Evolutionary conservation across 192 early-diverging fungal genomes (phyloP).

Genomic region (Jimgerdemannia flammicorona): DNA sequence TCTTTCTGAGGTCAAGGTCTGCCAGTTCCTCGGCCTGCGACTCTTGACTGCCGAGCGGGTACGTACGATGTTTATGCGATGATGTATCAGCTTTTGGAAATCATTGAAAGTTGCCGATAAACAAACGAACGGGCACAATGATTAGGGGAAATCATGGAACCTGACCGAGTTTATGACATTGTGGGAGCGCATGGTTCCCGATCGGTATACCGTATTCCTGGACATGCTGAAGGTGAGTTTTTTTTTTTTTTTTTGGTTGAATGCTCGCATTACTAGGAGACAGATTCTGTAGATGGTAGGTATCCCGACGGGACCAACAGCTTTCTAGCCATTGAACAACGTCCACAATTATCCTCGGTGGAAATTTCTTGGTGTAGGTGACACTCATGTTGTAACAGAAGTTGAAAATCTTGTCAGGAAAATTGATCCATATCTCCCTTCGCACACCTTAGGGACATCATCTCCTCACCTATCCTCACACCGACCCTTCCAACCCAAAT

Average conservation of each 20-base stretch:
- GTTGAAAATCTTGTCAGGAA: too few species aligned
- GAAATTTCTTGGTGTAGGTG: too few species aligned
- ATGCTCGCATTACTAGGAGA: too few species aligned
- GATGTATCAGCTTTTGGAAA: too few species aligned
- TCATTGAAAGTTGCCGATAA: not conserved
- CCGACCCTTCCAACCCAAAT: not conserved
- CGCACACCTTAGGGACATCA: not conserved
- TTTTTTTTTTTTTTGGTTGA: too few species aligned
- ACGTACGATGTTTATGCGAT: not conserved
- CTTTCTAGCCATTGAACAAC: too few species aligned
- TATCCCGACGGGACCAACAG: not conserved
- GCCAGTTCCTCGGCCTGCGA: slow-evolving; percentile 20
- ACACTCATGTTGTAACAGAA: too few species aligned
- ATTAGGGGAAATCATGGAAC: not conserved
- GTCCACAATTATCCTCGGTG: too few species aligned
- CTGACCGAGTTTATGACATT: not conserved
- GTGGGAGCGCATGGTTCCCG: not conserved
- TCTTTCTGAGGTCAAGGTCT: slow-evolving; percentile 6
- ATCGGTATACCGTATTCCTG: not conserved
- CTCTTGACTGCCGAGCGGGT: slow-evolving; percentile 13
- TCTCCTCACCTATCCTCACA: not conserved
- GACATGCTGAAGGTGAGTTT: not conserved
- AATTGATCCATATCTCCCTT: not conserved
- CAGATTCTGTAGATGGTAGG: not conserved
- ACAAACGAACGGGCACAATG: not conserved